Conservation (phyloP, 139 green algal genomes). For the Coelastrella sp. region DNA sequence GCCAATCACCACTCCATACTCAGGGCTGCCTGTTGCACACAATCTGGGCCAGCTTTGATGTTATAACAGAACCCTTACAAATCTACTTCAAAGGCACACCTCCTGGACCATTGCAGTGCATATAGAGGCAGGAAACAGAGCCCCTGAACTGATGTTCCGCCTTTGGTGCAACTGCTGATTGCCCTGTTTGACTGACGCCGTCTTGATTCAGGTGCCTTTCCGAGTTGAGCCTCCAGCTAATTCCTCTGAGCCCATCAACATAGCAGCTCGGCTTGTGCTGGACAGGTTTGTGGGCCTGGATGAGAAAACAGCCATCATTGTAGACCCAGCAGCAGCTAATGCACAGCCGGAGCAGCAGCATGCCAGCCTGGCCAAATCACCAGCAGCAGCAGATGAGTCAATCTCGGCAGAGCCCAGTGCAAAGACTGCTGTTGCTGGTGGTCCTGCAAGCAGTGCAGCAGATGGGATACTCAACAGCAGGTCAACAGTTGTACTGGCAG, state of each 20-base stretch:
- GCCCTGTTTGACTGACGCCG: too few relatives aligned
- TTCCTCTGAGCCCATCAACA: background rate
- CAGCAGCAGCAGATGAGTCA: background rate
- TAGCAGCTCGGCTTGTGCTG: slow-evolving; percentile 19
- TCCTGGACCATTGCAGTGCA: too few relatives aligned
- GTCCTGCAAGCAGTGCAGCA: background rate
- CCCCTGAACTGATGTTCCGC: too few relatives aligned
- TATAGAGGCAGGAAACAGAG: too few relatives aligned
- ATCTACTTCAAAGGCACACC: background rate
- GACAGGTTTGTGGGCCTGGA: slow-evolving; percentile 32
- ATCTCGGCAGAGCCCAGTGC: background rate
- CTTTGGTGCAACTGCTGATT: too few relatives aligned
- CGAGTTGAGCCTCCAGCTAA: background rate
- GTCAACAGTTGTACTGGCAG: background rate
- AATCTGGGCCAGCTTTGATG: background rate
- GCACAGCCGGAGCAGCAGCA: background rate
- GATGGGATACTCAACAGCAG: background rate
- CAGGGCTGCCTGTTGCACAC: background rate
- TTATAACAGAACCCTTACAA: background rate
- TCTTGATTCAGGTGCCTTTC: slow-evolving; percentile 19
- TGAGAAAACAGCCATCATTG: background rate
- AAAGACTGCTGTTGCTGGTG: background rate
- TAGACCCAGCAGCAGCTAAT: background rate
- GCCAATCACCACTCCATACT: background rate
- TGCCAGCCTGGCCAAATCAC: background rate